Base-by-base conservation (phyloP, 768 basidiomycete genomes). In the Auricularia auricula-judae region DNA sequence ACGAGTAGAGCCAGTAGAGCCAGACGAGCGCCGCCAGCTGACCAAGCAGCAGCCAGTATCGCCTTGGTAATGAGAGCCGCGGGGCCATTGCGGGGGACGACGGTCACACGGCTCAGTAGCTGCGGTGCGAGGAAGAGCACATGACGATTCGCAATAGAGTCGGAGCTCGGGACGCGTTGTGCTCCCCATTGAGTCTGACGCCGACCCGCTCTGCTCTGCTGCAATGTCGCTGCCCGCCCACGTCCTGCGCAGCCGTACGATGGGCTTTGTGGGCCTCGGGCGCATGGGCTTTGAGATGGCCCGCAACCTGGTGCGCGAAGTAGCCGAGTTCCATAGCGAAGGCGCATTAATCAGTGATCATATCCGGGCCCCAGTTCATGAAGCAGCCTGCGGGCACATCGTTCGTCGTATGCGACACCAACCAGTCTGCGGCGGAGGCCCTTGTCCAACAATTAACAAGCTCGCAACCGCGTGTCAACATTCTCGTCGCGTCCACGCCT, bases 251-350 rank as follows among this genome's bases (percentile, higher is more conserved):
- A 18, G 8, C 21, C 18, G 63, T 3, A 71, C 69, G 2, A 54
- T 86, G 39, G 86, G 84, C 63, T 93, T 95, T 76, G 87, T 95
- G 62, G 92, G 93, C 8, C 82, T 95, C 12, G 92, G 92, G 47
- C 82, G 86, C 54, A 94, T 95, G 92, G 92, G 92, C 51, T 84
- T 84, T 54, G 87, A 91, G 73, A 94, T 94, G 93, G 83, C 85
- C 14, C 81, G 79, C 74, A 94, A 94, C 74, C 81, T 93, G 61
- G 47, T 51, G 47, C 47, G 47, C 21, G 47, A 29, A 29, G 39
- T 7, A 42, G 39, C 39, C 8, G 39, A 7, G 39, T 7, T 18
- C 47, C 11, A 51, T 16, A 5, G 5, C 11, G 4, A 11, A 8
- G 14, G 14, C 14, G 47, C 16, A 18, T 18, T 18, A 51, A 51